These are phyloP conservation scores for Blastobotrys buckinghamii DNA, from an alignment of 1,139 yeast genomes.

Conservation along the genomic window DNA sequence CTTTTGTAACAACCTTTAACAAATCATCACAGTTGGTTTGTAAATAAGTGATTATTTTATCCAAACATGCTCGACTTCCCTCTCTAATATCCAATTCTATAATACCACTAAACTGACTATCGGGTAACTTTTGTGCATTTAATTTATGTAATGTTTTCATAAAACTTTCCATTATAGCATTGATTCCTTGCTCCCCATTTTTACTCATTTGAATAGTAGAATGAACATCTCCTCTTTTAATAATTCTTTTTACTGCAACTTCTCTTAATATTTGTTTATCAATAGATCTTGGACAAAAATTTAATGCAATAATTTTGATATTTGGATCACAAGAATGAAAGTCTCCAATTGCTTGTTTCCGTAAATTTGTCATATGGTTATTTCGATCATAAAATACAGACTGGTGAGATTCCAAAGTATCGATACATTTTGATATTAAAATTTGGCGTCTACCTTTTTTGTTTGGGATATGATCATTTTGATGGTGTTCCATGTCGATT, in stretches of 20 bases:
- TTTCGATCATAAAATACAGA: conserved; percentile 79
- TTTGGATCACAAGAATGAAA: conserved; percentile 32
- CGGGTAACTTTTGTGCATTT: conserved; percentile 47
- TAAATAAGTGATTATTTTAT: conserved; percentile 39
- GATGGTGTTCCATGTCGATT: conserved; percentile 70
- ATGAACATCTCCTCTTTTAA: conserved; percentile 79
- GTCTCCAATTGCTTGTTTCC: conserved; percentile 59
- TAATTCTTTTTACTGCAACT: conserved; percentile 55
- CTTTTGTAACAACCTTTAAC: too few species aligned
- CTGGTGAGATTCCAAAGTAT: conserved; percentile 32
- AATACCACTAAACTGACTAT: conserved; percentile 56
- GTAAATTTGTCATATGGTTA: conserved; percentile 66
- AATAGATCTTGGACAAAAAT: conserved; percentile 46
- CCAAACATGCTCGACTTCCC: conserved; percentile 52
- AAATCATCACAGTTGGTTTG: conserved; percentile 11
- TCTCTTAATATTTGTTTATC: conserved; percentile 25
- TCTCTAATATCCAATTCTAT: conserved; percentile 47
- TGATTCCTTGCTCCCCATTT: conserved; percentile 42
- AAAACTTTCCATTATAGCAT: conserved; percentile 67
- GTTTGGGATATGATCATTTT: conserved; percentile 65
- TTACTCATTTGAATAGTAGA: conserved; percentile 58
- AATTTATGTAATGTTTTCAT: conserved; percentile 63
- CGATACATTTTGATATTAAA: conserved; percentile 47
- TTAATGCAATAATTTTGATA: conserved; percentile 56
- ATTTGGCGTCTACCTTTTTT: conserved; percentile 33